Percentiles rank a stretch among this genome's conserved stretches.
These are phyloP conservation scores for Balamuthia mandrillaris DNA, from an alignment of 208 protist genomes.

Conservation along the genomic window DNA sequence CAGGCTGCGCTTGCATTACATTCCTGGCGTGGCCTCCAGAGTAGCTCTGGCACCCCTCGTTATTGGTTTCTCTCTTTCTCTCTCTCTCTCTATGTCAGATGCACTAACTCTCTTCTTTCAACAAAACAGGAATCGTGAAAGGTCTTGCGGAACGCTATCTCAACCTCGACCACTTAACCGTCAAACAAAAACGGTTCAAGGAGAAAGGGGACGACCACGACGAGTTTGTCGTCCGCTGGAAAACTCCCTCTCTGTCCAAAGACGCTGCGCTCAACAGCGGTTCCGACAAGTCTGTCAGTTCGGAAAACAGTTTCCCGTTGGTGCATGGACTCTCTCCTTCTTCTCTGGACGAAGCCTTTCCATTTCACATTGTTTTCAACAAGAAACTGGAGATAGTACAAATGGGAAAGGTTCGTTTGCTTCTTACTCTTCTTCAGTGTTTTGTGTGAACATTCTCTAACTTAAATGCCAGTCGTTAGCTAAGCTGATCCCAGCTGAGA, in stretches of 20 bases:
- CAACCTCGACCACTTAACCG: background rate
- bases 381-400: slow-evolving; percentile 30
- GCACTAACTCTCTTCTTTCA: background rate
- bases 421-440: background rate
- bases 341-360: slow-evolving; percentile 24
- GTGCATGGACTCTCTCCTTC: background rate
- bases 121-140: slow-evolving; percentile 24
- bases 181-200: slow-evolving; percentile 32
- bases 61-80: background rate
- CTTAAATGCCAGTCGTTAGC: background rate
- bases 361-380: slow-evolving; percentile 40
- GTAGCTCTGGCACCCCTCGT: background rate
- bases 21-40: background rate
- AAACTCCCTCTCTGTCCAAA: no score
- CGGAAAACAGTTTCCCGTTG: background rate
- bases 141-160: background rate
- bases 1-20: background rate
- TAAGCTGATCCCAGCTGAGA: background rate
- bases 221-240: background rate
- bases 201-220: slow-evolving; percentile 23
- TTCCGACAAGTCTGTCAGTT: no score
- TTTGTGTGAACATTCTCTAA: no score
- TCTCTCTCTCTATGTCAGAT: background rate
- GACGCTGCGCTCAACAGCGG: no score
- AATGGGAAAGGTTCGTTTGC: slow-evolving; percentile 12